Evolutionary conservation across 163 green algal genomes (phyloP).

Genomic region (Prototheca wickerhamii): DNA sequence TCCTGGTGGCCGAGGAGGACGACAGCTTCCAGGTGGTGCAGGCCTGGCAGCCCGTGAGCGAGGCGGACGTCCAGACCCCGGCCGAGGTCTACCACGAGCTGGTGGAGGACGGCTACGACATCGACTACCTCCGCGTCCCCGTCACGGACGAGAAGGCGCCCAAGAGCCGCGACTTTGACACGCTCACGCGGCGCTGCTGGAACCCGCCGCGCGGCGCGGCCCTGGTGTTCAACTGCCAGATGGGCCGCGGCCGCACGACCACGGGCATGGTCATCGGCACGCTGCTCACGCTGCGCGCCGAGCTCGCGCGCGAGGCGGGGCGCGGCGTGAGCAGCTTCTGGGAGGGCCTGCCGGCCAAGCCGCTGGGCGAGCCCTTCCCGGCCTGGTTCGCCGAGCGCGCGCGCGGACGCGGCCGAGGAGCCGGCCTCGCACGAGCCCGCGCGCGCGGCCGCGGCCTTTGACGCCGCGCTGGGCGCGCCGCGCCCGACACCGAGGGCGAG

Average conservation of each 20-base stretch:
- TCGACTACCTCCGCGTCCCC: slow-evolving; percentile 84
- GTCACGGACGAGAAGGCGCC: slow-evolving; percentile 95
- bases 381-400: slow-evolving; percentile 37
- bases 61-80: slow-evolving; percentile 84
- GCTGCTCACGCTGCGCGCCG: slow-evolving; percentile 57
- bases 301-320: background rate
- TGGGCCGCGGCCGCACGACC: slow-evolving; percentile 88
- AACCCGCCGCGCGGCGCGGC: slow-evolving; percentile 42
- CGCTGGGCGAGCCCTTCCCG: slow-evolving; percentile 22
- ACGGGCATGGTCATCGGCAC: slow-evolving; percentile 87
- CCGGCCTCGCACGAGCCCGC: background rate
- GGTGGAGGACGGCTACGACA: slow-evolving; percentile 29
- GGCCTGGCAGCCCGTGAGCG: slow-evolving; percentile 72
- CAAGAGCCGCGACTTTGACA: slow-evolving; percentile 72
- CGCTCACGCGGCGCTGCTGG: slow-evolving; percentile 51
- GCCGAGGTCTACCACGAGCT: slow-evolving; percentile 79
- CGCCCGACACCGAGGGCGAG: slow-evolving; percentile 25
- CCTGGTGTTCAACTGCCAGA: slow-evolving; percentile 97
- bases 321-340: background rate
- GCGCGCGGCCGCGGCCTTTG: no score
- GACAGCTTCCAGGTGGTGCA: slow-evolving; percentile 77
- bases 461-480: no score
- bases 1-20: slow-evolving; percentile 84
- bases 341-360: slow-evolving; percentile 8
- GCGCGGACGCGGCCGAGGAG: background rate